These are phyloP conservation scores for Pluteus cervinus DNA, from an alignment of 768 basidiomycete genomes.

Conservation along the genomic window DNA sequence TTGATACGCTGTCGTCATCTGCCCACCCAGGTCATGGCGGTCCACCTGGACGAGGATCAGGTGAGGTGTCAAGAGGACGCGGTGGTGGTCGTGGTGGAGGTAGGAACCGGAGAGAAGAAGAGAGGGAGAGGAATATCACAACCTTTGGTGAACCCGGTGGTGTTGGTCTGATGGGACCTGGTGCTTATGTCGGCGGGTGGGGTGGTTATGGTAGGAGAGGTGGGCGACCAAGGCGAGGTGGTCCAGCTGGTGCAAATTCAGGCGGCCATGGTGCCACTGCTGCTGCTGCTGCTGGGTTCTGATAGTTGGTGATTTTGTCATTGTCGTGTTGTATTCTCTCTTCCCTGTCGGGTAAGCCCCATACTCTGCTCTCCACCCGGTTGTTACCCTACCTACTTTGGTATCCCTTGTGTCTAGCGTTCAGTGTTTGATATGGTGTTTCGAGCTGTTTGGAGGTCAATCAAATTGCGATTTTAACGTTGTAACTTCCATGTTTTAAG, in stretches of 20 bases:
- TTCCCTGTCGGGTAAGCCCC: too few relatives aligned
- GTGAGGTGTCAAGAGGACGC: slow-evolving; percentile 28
- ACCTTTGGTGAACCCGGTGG: slow-evolving; percentile 87
- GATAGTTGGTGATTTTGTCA: not conserved
- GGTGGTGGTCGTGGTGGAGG: slow-evolving; percentile 40
- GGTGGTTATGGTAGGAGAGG: slow-evolving; percentile 58
- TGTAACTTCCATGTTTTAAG: too few relatives aligned
- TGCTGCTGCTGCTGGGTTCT: slow-evolving; percentile 12
- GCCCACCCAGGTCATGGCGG: slow-evolving; percentile 12
- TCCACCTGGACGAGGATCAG: slow-evolving; percentile 25
- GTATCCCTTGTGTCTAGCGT: too few relatives aligned
- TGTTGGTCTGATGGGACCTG: slow-evolving; percentile 71
- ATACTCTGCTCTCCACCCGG: slow-evolving; percentile 1
- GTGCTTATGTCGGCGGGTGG: slow-evolving; percentile 76
- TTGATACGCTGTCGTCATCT: slow-evolving; percentile 58
- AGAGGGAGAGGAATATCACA: slow-evolving; percentile 77
- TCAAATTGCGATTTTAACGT: too few relatives aligned
- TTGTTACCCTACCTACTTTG: too few relatives aligned
- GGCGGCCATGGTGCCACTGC: slow-evolving; percentile 14
- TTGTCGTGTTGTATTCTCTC: not conserved
- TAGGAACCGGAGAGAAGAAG: slow-evolving; percentile 72
- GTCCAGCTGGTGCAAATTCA: slow-evolving; percentile 18
- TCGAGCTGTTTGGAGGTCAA: too few relatives aligned
- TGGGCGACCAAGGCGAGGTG: slow-evolving; percentile 29
- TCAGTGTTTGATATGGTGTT: too few relatives aligned